These are phyloP conservation scores for Monosporascus sp. DNA, from an alignment of 2,329 filamentous ascomycete genomes.

Conservation along the genomic window DNA sequence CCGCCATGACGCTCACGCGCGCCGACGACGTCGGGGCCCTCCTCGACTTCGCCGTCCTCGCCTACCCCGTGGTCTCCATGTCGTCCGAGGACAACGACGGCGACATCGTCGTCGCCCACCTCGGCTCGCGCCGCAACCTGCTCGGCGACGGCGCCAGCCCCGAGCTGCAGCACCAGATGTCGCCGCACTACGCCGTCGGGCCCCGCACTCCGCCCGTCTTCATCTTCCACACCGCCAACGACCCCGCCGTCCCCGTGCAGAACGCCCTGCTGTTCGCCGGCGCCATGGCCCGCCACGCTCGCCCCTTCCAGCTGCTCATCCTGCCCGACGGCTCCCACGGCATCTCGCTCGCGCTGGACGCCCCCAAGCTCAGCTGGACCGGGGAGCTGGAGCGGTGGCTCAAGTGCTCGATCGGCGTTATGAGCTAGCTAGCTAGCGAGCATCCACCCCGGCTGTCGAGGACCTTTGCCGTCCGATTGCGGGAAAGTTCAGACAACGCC, in stretches of 20 bases:
- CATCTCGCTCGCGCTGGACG: constrained; percentile 17
- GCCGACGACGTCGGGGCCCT: background rate
- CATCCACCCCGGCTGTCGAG: too few species aligned
- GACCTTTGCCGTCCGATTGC: too few species aligned
- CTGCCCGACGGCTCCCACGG: constrained; percentile 24
- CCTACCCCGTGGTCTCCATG: constrained; percentile 21
- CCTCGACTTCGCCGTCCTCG: constrained; percentile 19
- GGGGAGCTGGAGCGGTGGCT: constrained; percentile 23
- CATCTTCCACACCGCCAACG: constrained; percentile 28
- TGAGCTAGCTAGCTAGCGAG: background rate
- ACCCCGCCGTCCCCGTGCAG: constrained; percentile 18
- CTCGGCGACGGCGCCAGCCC: constrained; percentile 9
- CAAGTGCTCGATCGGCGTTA: constrained; percentile 8
- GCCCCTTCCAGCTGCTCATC: constrained; percentile 20
- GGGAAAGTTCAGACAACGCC: too few species aligned
- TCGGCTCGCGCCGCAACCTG: constrained; percentile 13
- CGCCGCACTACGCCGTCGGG: constrained; percentile 20
- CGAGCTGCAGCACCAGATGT: constrained; percentile 10
- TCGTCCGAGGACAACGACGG: constrained; percentile 1
- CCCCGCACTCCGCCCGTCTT: constrained; percentile 26
- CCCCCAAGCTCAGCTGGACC: constrained; percentile 19
- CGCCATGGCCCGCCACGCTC: constrained; percentile 15
- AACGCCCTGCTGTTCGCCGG: constrained; percentile 22
- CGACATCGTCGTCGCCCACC: constrained; percentile 6
- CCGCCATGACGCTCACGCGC: constrained; percentile 14